Conservation (phyloP, 306 rosid species). For the Ormosia semicastrata region DNA sequence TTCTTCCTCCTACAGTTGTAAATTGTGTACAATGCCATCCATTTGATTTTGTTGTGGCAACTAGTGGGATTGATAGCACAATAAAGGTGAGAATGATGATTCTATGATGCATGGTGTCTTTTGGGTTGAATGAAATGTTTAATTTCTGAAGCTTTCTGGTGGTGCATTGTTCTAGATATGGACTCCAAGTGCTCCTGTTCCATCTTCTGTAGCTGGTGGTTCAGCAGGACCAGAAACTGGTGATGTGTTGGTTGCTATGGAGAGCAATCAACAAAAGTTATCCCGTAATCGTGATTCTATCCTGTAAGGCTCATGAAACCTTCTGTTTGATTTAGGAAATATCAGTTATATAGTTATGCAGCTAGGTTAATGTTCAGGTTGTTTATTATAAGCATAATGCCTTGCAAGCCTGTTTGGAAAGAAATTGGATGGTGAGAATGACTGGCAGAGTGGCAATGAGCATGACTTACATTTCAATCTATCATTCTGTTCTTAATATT, state of each 20-base stretch:
- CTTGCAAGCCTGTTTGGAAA: background rate
- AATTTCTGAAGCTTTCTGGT: conserved; percentile 30
- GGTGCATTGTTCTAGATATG: conserved; percentile 63
- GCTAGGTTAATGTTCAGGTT: background rate
- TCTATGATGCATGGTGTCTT: conserved; percentile 5
- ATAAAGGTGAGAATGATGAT: conserved; percentile 66
- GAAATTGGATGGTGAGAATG: background rate
- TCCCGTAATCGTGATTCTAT: conserved; percentile 65
- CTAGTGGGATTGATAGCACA: conserved; percentile 94
- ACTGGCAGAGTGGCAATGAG: background rate
- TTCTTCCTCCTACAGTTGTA: conserved; percentile 62
- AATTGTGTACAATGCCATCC: conserved; percentile 95
- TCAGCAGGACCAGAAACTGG: conserved; percentile 71
- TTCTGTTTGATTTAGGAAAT: background rate
- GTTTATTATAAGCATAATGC: conserved; percentile 2
- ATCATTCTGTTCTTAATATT: background rate
- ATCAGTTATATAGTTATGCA: background rate
- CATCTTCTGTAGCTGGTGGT: conserved; percentile 80
- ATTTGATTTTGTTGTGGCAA: conserved; percentile 86
- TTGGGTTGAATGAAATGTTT: conserved; percentile 12
- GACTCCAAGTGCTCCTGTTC: conserved; percentile 79
- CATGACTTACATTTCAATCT: background rate
- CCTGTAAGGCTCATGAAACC: conserved; percentile 59
- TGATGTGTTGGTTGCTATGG: conserved; percentile 66
- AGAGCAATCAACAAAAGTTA: conserved; percentile 71